phyloP scores from a whole-genome alignment of 306 rosid genomes.

The Ormosia emarginata region DNA sequence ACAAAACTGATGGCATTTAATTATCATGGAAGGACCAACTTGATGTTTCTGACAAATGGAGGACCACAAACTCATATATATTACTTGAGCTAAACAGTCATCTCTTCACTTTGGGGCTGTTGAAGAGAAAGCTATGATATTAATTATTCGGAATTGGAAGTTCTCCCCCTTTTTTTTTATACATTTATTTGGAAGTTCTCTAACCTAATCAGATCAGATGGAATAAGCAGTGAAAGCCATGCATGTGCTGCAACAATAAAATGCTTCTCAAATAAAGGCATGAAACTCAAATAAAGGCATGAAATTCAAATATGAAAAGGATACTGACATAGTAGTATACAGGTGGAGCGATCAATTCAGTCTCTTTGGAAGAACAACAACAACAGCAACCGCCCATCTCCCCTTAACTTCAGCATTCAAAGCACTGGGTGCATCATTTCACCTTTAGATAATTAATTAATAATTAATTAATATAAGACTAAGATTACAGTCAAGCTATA shows the following conservation, averaged over 20 bases:
- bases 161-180: no score
- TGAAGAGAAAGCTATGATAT: not conserved
- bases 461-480: not conserved
- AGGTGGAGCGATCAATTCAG: slow-evolving; percentile 38
- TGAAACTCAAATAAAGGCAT: not conserved
- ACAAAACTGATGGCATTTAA: not conserved
- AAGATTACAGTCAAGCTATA: not conserved
- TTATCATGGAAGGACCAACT: not conserved
- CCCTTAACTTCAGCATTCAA: slow-evolving; percentile 34
- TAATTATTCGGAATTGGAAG: not conserved
- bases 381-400: slow-evolving; percentile 75
- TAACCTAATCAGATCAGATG: not conserved
- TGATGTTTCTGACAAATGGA: not conserved
- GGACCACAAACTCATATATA: not conserved
- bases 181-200: not conserved
- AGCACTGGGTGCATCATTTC: slow-evolving; percentile 35
- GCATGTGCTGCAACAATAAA: not conserved
- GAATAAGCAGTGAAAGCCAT: not conserved
- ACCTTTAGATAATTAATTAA: slow-evolving; percentile 25
- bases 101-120: not conserved
- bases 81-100: not conserved
- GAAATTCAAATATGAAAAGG: slow-evolving; percentile 6
- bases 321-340: slow-evolving; percentile 54
- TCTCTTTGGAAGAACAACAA: slow-evolving; percentile 48
- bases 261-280: not conserved